Evolutionary conservation across 2,329 filamentous ascomycete species (phyloP), one percentile per base, ranked within the genome.

Genomic region (Penicillium sp.): DNA sequence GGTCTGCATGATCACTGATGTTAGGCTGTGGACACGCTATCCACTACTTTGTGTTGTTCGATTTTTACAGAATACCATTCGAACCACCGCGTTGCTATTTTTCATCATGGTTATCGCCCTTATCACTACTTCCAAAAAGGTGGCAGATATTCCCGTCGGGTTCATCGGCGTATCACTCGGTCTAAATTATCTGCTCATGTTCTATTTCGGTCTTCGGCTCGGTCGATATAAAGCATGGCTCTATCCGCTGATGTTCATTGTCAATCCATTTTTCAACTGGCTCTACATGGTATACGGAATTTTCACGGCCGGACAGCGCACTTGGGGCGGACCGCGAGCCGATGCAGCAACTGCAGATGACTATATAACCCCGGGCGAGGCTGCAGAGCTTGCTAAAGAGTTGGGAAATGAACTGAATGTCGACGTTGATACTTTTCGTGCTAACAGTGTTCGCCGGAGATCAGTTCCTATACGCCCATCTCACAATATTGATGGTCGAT

Each of bases 181-280:
- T 1, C 81, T 97, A 34, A 97, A 97, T 71, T 97, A 93, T 88
- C 71, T 91, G 46, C 84, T 97, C 71, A 97, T 97, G 93, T 78
- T 97, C 57, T 97, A 96, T 78, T 97, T 97, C 72, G 93, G 91
- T 21, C 83, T 87, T 51, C 92, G 91, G 74, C 83, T 97, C 45
- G 87, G 88, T 56, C 85, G 94, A 10, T 97, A 88, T 79, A 97
- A 99, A 79, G 89, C 95, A 58, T 93, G 91, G 88, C 80, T 97
- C 5, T 97, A 97, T 70, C 93, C 93, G 0, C 67, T 97, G 59
- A 97, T 97, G 92, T 97, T 97, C 71, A 77, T 96, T 43, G 74
- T 97, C 59, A 97, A 97, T 69, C 93, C 94, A 0, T 95, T 97
- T 70, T 92, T 97, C 81, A 97, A 97, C 75, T 97, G 93, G 93